A percentile compares a stretch with the other conserved stretches of the same genome.
These are phyloP conservation scores for Panus rudis DNA, from an alignment of 768 basidiomycete genomes.

Conservation along the genomic window DNA sequence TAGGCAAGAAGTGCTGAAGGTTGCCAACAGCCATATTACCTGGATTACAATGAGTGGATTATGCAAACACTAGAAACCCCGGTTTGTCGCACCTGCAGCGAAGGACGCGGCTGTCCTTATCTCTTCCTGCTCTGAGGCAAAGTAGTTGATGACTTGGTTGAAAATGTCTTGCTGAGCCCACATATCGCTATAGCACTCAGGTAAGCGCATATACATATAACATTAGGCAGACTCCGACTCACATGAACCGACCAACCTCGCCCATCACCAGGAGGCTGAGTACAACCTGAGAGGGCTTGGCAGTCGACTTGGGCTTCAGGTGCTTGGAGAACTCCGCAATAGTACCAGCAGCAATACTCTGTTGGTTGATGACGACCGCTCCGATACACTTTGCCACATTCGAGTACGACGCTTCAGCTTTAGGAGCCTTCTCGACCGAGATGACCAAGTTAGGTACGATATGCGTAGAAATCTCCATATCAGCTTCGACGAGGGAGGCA, in stretches of 20 bases:
- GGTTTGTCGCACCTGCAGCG: slow-evolving; percentile 60
- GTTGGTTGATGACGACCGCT: slow-evolving; percentile 67
- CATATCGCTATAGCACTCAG: slow-evolving; percentile 64
- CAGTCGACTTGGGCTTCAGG: slow-evolving; percentile 56
- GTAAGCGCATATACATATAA: neutral
- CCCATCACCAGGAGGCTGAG: slow-evolving; percentile 86
- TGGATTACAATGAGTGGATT: slow-evolving; percentile 17
- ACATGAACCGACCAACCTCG: slow-evolving; percentile 91
- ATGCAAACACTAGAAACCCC: neutral
- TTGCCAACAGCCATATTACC: slow-evolving; percentile 97
- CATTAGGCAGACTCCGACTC: slow-evolving; percentile 18
- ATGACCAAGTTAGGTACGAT: slow-evolving; percentile 71
- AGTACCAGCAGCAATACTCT: slow-evolving; percentile 69
- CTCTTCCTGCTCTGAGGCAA: slow-evolving; percentile 76
- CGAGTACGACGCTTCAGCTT: slow-evolving; percentile 43
- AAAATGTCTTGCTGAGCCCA: slow-evolving; percentile 77
- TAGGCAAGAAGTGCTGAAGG: slow-evolving; percentile 77
- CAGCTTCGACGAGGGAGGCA: slow-evolving; percentile 72
- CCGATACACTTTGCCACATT: slow-evolving; percentile 87
- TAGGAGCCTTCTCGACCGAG: slow-evolving; percentile 56
- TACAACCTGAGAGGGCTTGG: slow-evolving; percentile 60
- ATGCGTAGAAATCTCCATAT: slow-evolving; percentile 75
- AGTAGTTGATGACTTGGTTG: slow-evolving; percentile 61
- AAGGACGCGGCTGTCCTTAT: slow-evolving; percentile 89
- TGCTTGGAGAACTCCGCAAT: slow-evolving; percentile 81